A percentile compares a stretch with the other conserved stretches of the same genome.
phyloP scores from a whole-genome alignment of 306 rosid species.

The Boehmeria nivea region DNA sequence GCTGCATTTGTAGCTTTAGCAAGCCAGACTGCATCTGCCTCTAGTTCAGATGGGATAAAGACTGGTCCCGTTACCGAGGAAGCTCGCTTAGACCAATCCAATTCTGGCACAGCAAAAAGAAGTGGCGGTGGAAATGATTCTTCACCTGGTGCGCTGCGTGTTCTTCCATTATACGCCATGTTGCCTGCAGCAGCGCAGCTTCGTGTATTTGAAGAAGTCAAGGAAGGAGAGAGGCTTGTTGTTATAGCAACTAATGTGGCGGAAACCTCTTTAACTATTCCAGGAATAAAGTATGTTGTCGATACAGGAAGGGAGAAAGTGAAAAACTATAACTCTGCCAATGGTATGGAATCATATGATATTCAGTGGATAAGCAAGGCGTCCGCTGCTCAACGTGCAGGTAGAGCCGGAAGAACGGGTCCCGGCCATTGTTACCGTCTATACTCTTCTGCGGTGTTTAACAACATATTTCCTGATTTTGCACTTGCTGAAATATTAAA shows the following conservation, averaged over 20 bases:
- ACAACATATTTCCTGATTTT: conserved; percentile 55
- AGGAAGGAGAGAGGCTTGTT: conserved; percentile 75
- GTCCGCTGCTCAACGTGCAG: conserved; percentile 87
- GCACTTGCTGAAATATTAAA: conserved; percentile 76
- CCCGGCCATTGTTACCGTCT: conserved; percentile 87
- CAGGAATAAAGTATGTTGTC: conserved; percentile 84
- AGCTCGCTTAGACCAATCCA: conserved; percentile 32
- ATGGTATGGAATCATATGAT: conserved; percentile 76
- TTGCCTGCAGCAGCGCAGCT: conserved; percentile 79
- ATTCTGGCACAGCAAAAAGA: conserved; percentile 22
- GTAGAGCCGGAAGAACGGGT: conserved; percentile 93
- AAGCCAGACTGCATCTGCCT: conserved; percentile 29
- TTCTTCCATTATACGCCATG: conserved; percentile 92
- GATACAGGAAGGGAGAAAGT: conserved; percentile 93
- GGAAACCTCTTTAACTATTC: conserved; percentile 94
- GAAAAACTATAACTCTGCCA: conserved; percentile 63
- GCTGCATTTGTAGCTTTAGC: conserved; percentile 74
- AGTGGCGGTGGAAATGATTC: conserved; percentile 19
- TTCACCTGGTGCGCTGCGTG: conserved; percentile 49
- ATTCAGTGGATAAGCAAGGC: conserved; percentile 95
- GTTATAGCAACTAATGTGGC: conserved; percentile 96
- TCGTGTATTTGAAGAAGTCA: conserved; percentile 62
- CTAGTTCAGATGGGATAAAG: conserved; percentile 27
- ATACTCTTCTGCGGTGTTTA: conserved; percentile 80
- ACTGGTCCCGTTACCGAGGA: conserved; percentile 25